Conservation (phyloP, 345 rosid genomes). For the Firmiana major region DNA sequence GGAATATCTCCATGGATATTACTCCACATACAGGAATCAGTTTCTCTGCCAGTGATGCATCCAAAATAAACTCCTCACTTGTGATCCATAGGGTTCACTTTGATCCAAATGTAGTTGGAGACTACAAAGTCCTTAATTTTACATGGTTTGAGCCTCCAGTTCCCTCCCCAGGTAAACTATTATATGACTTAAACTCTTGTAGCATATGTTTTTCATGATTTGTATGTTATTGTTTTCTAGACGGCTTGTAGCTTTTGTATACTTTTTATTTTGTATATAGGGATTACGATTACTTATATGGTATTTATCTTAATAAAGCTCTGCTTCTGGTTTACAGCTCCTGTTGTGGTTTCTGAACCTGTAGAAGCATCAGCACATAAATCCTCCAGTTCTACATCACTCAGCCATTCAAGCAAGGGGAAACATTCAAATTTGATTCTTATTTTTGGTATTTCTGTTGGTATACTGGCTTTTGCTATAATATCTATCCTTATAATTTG, state of each 20-base stretch:
- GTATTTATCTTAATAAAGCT: slow-evolving; percentile 1
- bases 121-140: slow-evolving; percentile 79
- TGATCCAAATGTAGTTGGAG: slow-evolving; percentile 64
- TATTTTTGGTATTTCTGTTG: slow-evolving; percentile 63
- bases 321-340: slow-evolving; percentile 53
- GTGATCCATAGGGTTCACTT: slow-evolving; percentile 65
- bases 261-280: background rate
- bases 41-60: slow-evolving; percentile 70
- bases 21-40: slow-evolving; percentile 78
- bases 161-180: slow-evolving; percentile 66
- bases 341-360: slow-evolving; percentile 53
- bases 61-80: slow-evolving; percentile 74
- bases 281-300: background rate
- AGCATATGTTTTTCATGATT: slow-evolving; percentile 11
- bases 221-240: background rate
- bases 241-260: background rate
- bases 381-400: slow-evolving; percentile 40
- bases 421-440: slow-evolving; percentile 58
- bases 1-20: slow-evolving; percentile 93
- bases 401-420: slow-evolving; percentile 37
- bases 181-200: background rate
- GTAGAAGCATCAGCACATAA: slow-evolving; percentile 42
- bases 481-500: slow-evolving; percentile 59
- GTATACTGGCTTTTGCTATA: slow-evolving; percentile 51
- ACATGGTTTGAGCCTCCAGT: slow-evolving; percentile 81